Evolutionary conservation across 371 early-diverging fungal species (phyloP), one percentile per base, ranked within the genome.

Genomic region (Vairimorpha necatrix): DNA sequence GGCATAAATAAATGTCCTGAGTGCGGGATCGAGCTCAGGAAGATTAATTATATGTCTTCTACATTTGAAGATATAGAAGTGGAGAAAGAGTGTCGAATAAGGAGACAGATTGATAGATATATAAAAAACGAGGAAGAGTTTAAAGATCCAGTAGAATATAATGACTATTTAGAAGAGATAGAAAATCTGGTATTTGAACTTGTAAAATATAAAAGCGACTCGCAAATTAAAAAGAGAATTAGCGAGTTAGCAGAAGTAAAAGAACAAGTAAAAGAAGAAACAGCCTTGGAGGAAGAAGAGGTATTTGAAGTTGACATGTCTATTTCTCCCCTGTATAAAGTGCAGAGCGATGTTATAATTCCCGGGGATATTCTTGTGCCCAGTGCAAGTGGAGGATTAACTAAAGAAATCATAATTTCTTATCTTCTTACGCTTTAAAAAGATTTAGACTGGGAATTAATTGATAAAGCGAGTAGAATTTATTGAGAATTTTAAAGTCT

Each of bases 61-160:
- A 85, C 84, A 14, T 86, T 85, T 75, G 86, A 86, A 65, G 85
- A 86, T 68, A 73, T 86, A 28, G 63, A 75, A 67, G 80, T 85
- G 38, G 86, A 86, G 78, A 80, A 78, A 68, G 86, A 86, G 62
- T 81, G 86, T 68, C 77, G 76, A 75, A 76, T 86, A 32, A 73
- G 86, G 53, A 84, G 84, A 50, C 58, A 69, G 26, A 32, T 85
- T n/a, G 3, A 38, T 33, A 68, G 46, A 28, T 48, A 56, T 32
- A 76, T 80, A 65, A 67, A 46, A 42, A 68, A 72, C 72, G 46
- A 72, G 2, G 78, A 76, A 1, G 82, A 83, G 18, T 83, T 79
- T 56, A 54, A 65, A 20, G 73, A 65, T 47, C 72, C 48, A 66
- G 82, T 63, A 18, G 75, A 76, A 26, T 84, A 84, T 63, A 81